Conservation (phyloP, 1,284 basidiomycete genomes). For the Caloboletus firmus region DNA sequence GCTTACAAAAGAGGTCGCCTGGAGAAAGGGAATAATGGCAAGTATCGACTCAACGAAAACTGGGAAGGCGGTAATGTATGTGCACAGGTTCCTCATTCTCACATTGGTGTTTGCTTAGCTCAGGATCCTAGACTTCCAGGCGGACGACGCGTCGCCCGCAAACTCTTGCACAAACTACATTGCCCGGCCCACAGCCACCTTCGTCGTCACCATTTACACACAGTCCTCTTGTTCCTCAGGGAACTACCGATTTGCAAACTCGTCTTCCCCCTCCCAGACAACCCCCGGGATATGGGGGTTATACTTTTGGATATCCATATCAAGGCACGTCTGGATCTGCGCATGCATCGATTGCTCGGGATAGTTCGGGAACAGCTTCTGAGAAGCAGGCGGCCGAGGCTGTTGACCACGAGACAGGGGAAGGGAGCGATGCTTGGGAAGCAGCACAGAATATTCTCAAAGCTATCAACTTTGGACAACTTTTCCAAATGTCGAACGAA, state of each 20-base stretch:
- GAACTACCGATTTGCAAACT: constrained; percentile 32
- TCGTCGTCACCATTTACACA: constrained; percentile 61
- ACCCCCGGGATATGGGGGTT: constrained; percentile 29
- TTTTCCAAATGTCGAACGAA: constrained; percentile 45
- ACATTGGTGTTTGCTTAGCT: constrained; percentile 7
- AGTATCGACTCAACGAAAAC: constrained; percentile 65
- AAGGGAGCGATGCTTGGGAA: constrained; percentile 62
- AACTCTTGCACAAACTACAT: constrained; percentile 45
- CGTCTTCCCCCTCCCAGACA: constrained; percentile 33
- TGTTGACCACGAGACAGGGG: constrained; percentile 39
- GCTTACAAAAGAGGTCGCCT: constrained; percentile 75
- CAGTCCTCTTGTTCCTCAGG: constrained; percentile 47
- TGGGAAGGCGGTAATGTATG: constrained; percentile 81
- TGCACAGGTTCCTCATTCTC: constrained; percentile 8
- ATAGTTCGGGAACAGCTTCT: not conserved
- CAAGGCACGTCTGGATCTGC: constrained; percentile 14
- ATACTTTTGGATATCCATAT: constrained; percentile 30
- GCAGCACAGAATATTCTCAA: constrained; percentile 75
- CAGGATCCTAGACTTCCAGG: constrained; percentile 52
- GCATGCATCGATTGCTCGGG: constrained; percentile 1
- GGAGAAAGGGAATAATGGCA: constrained; percentile 66
- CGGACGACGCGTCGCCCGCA: constrained; percentile 70
- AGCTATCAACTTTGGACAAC: constrained; percentile 66
- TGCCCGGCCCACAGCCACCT: constrained; percentile 36
- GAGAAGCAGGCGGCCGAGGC: constrained; percentile 18